phyloP scores from a whole-genome alignment of 148 eudicot genomes.

The Fagopyrum homotropicum region DNA sequence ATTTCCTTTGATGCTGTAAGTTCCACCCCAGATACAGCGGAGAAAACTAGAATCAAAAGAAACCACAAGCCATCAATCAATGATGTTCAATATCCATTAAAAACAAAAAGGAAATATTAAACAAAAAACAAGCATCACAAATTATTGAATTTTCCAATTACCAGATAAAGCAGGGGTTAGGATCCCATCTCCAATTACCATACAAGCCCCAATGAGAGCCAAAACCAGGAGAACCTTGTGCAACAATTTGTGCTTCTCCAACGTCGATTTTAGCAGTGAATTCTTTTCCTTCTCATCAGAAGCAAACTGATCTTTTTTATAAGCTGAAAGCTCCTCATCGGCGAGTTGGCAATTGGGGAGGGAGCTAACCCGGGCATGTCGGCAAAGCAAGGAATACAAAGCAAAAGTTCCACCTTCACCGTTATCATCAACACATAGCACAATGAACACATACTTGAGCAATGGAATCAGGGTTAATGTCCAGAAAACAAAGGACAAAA shows the following conservation, averaged over 20 bases:
- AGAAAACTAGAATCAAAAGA: constrained; percentile 54
- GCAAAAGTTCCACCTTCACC: constrained; percentile 88
- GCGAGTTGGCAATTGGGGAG: constrained; percentile 65
- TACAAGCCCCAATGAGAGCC: constrained; percentile 72
- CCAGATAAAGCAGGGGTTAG: constrained; percentile 73
- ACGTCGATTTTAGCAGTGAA: constrained; percentile 35
- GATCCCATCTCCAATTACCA: constrained; percentile 82
- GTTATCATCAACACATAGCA: constrained; percentile 72
- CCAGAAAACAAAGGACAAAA: constrained; percentile 63
- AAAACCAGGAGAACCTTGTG: constrained; percentile 43
- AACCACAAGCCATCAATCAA: constrained; percentile 14
- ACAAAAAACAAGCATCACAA: constrained; percentile 13
- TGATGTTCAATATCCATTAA: neutral
- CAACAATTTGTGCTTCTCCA: constrained; percentile 50
- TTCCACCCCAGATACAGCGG: constrained; percentile 94
- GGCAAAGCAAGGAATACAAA: constrained; percentile 61
- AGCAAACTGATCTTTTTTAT: constrained; percentile 34
- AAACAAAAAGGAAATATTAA: neutral
- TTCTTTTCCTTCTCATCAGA: constrained; percentile 23
- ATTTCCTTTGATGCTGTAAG: constrained; percentile 74
- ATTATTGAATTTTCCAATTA: constrained; percentile 15
- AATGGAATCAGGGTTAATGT: constrained; percentile 62
- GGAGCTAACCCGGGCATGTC: constrained; percentile 54
- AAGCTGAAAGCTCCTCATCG: constrained; percentile 59
- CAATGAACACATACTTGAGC: constrained; percentile 64